Evolutionary conservation across 441 rosid genomes (phyloP).

Genomic region (Cnidoscolus chayamansa): DNA sequence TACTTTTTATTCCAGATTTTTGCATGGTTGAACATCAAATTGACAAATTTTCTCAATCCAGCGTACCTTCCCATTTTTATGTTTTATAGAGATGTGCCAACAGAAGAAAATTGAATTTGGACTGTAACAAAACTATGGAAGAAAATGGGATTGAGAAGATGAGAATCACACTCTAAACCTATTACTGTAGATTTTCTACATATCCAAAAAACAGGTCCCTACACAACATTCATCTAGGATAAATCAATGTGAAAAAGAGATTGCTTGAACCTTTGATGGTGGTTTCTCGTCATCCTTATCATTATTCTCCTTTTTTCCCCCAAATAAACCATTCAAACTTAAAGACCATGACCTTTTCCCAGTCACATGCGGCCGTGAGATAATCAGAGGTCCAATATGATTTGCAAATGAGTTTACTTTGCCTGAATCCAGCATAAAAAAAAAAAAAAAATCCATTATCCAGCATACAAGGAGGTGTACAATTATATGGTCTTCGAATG

Average conservation of each 20-base stretch:
- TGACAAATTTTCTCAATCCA: neutral
- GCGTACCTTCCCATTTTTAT: neutral
- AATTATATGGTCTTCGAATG: too few species aligned
- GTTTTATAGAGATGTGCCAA: neutral
- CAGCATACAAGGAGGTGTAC: neutral
- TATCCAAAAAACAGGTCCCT: neutral
- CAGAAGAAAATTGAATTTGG: neutral
- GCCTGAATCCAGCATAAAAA: conserved; percentile 9
- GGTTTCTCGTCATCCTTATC: conserved; percentile 58
- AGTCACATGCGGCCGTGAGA: neutral
- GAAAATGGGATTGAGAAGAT: neutral
- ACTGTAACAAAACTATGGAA: neutral
- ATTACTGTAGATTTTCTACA: neutral
- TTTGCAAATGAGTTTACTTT: conserved; percentile 23
- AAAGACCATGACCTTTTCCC: conserved; percentile 24
- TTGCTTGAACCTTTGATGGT: conserved; percentile 55
- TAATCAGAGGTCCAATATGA: conserved; percentile 7
- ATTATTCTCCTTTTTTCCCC: conserved; percentile 70
- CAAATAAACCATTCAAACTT: conserved; percentile 58
- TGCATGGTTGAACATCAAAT: neutral
- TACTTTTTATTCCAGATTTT: too few species aligned
- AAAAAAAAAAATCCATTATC: neutral
- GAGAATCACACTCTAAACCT: neutral
- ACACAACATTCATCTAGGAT: neutral
- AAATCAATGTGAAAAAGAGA: conserved; percentile 9